Evolutionary conservation across 108 stramenopile species (phyloP).

Genomic region (Aurantiochytrium sp.): DNA sequence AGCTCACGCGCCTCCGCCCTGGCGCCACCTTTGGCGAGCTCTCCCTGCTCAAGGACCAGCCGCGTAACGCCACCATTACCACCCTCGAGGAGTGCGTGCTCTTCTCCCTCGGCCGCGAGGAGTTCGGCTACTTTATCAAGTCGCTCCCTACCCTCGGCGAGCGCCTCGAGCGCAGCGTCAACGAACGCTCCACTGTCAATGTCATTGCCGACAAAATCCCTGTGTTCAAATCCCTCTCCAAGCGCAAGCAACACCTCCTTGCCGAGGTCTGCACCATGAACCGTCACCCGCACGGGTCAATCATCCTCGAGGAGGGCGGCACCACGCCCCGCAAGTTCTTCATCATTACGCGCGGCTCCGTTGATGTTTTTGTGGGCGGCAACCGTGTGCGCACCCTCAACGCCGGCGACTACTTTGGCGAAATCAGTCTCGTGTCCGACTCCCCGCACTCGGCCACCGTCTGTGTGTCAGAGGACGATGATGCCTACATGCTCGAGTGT

Average conservation of each 20-base stretch:
- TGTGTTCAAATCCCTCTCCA: conserved; percentile 11
- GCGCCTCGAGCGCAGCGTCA: conserved; percentile 8
- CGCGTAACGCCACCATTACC: conserved; percentile 15
- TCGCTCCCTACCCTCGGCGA: not conserved
- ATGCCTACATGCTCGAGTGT: conserved; percentile 12
- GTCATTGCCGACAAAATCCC: not conserved
- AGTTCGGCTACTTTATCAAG: conserved; percentile 17
- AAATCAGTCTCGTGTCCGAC: conserved; percentile 1
- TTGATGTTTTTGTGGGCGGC: not conserved
- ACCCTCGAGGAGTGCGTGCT: conserved; percentile 6
- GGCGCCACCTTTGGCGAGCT: conserved; percentile 14
- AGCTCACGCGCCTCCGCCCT: not conserved
- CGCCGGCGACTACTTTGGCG: conserved; percentile 14
- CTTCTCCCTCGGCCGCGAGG: conserved; percentile 5
- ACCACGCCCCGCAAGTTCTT: conserved; percentile 8
- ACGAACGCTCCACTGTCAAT: conserved; percentile 4
- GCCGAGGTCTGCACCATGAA: conserved; percentile 15
- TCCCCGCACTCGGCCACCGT: conserved; percentile 14
- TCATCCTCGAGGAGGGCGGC: not conserved
- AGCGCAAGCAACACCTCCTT: not conserved
- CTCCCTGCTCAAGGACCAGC: conserved; percentile 16
- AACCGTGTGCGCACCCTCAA: not conserved
- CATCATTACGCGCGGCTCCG: not conserved
- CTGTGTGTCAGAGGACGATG: not conserved
- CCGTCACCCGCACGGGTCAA: not conserved